phyloP scores from a whole-genome alignment of 345 rosid species.

The Boechera retrofracta region DNA sequence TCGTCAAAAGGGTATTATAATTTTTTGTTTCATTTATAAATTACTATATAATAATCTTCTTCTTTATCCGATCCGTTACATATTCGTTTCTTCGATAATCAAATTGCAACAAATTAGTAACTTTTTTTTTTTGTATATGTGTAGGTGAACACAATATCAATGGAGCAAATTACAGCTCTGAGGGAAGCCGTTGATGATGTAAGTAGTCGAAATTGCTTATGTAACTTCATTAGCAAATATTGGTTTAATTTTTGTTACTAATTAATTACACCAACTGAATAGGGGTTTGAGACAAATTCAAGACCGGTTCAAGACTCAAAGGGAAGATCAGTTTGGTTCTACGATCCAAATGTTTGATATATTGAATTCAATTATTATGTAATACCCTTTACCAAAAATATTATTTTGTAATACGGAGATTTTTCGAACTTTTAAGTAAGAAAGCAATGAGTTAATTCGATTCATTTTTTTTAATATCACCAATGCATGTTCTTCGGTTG shows the following conservation, averaged over 20 bases:
- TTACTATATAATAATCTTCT: neutral
- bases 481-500: neutral
- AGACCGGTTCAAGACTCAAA: slow-evolving; percentile 62
- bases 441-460: neutral
- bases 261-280: neutral
- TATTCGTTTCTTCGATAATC: neutral
- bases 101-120: neutral
- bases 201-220: slow-evolving; percentile 33
- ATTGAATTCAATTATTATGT: neutral
- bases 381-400: neutral
- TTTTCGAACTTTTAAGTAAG: neutral
- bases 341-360: slow-evolving; percentile 46
- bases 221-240: slow-evolving; percentile 1
- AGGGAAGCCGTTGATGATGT: slow-evolving; percentile 68
- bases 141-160: slow-evolving; percentile 72
- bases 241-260: neutral
- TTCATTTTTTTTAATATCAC: neutral
- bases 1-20: slow-evolving; percentile 52
- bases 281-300: slow-evolving; percentile 72
- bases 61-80: neutral
- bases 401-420: neutral
- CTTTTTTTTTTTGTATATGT: neutral
- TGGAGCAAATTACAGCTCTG: slow-evolving; percentile 61
- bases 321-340: slow-evolving; percentile 53
- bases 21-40: neutral